These are phyloP conservation scores for Halophytophthora batemanensis DNA, from an alignment of 352 stramenopile species.

Conservation along the genomic window DNA sequence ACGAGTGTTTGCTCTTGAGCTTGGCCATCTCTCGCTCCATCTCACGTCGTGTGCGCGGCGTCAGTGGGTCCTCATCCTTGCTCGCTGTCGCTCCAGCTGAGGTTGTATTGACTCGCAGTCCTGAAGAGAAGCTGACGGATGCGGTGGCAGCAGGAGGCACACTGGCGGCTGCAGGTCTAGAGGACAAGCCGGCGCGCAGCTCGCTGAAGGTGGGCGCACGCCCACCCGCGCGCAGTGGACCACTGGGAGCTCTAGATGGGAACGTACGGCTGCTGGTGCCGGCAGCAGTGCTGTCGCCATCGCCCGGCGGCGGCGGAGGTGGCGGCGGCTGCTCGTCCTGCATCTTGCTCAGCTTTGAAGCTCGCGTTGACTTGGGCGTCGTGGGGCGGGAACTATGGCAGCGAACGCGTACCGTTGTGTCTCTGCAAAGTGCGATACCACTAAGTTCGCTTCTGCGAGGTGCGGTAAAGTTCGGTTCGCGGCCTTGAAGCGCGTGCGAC, in stretches of 20 bases:
- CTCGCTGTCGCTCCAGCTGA: neutral
- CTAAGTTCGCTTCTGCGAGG: no score
- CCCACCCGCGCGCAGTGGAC: conserved; percentile 7
- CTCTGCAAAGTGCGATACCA: no score
- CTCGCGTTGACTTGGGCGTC: neutral
- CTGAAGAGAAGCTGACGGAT: neutral
- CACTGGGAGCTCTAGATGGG: conserved; percentile 3
- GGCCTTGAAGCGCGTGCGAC: no score
- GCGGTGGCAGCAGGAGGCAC: neutral
- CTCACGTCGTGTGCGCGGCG: conserved; percentile 42
- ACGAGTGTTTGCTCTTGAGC: conserved; percentile 12
- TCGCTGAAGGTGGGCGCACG: conserved; percentile 23
- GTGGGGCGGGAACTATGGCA: no score
- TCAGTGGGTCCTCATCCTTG: conserved; percentile 39
- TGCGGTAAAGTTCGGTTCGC: no score
- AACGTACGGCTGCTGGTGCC: conserved; percentile 3
- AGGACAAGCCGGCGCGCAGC: conserved; percentile 15
- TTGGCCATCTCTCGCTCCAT: conserved; percentile 43
- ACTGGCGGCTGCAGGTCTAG: neutral
- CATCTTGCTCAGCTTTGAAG: conserved; percentile 20
- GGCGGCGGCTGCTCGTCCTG: conserved; percentile 26
- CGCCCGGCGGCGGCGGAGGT: conserved; percentile 17
- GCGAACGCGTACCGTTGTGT: no score
- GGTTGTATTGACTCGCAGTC: conserved; percentile 13
- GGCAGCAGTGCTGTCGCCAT: neutral